Conservation (phyloP, 306 rosid genomes). For the Parietaria judaica region DNA sequence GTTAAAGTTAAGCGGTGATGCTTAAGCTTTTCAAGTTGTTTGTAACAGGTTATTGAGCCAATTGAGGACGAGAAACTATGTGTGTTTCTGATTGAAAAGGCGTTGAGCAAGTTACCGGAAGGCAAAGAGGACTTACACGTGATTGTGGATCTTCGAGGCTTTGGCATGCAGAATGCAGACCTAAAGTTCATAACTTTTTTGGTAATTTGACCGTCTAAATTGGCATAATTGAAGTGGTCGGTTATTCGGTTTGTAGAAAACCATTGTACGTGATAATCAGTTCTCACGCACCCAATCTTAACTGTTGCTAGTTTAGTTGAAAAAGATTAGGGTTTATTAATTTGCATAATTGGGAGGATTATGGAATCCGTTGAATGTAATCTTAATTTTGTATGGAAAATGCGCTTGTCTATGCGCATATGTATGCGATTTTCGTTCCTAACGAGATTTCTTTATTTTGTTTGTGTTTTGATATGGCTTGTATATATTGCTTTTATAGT, state of each 20-base stretch:
- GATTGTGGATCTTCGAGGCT: conserved; percentile 78
- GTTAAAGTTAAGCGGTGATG: too few relatives aligned
- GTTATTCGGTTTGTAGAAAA: too few relatives aligned
- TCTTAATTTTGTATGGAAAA: neutral
- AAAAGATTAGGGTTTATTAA: neutral
- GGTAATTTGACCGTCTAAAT: conserved; percentile 31
- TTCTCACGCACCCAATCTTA: too few relatives aligned
- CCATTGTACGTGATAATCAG: neutral
- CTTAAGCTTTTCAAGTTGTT: conserved; percentile 5
- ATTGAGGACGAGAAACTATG: conserved; percentile 69
- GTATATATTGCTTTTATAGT: neutral
- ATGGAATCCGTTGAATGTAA: neutral
- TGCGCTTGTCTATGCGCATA: too few relatives aligned
- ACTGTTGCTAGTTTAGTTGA: conserved; percentile 7
- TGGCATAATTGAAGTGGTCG: too few relatives aligned
- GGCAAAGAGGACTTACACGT: conserved; percentile 70
- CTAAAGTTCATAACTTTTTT: conserved; percentile 59
- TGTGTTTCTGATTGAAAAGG: conserved; percentile 71
- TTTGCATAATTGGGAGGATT: too few relatives aligned
- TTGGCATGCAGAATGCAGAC: conserved; percentile 65
- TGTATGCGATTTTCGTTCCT: neutral
- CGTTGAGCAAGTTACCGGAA: conserved; percentile 57
- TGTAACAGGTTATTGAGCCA: conserved; percentile 51
- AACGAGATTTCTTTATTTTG: neutral
- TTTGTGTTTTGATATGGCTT: neutral